Conservation (phyloP, 2,329 filamentous ascomycete genomes). For the Ceratocystis diversiconidia region DNA sequence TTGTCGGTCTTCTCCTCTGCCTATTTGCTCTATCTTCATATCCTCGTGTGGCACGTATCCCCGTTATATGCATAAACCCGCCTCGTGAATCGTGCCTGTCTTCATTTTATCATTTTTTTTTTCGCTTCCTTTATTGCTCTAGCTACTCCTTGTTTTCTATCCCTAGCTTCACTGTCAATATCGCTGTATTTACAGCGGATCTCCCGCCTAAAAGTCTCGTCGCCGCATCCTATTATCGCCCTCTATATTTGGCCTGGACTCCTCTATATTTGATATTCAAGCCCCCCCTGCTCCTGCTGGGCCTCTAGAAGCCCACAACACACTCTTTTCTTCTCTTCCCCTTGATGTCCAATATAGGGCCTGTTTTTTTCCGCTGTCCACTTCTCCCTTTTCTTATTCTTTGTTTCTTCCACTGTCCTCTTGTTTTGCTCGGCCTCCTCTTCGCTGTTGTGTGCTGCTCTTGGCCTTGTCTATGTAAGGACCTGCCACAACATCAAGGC, state of each 20-base stretch:
- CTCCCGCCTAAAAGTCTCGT: background rate
- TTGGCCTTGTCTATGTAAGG: background rate
- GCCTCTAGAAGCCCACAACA: background rate
- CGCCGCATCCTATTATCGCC: background rate
- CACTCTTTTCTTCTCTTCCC: background rate
- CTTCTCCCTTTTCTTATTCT: background rate
- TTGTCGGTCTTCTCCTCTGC: background rate
- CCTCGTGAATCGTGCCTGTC: background rate
- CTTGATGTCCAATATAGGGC: conserved; percentile 1
- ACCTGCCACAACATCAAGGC: background rate
- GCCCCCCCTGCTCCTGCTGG: background rate
- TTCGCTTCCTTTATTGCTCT: background rate
- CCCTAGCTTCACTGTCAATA: background rate
- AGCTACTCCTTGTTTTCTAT: background rate
- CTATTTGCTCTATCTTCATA: background rate
- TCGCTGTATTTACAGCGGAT: background rate
- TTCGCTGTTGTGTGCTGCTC: background rate
- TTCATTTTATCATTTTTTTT: background rate
- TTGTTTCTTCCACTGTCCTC: background rate
- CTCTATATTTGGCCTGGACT: background rate
- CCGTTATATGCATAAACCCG: background rate
- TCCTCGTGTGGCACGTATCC: background rate
- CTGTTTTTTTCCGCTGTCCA: background rate
- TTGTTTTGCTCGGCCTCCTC: background rate
- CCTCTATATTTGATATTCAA: background rate